Percentiles rank a stretch among this genome's conserved stretches.
These are phyloP conservation scores for Dispira parvispora DNA, from an alignment of 192 early-diverging fungal species.

Conservation along the genomic window DNA sequence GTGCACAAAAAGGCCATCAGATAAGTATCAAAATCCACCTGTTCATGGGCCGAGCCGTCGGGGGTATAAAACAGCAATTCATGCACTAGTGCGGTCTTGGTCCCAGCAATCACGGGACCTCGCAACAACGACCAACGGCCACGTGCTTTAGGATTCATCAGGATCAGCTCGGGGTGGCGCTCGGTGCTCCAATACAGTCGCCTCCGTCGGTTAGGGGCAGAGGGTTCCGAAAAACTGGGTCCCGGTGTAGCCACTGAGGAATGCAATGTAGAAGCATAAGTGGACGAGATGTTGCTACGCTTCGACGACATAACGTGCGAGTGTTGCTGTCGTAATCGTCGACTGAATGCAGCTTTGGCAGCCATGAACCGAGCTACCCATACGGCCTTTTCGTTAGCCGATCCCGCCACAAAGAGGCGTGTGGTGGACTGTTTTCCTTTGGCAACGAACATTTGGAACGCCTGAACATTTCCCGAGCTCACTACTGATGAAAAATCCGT, in stretches of 20 bases:
- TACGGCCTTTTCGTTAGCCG: slow-evolving; percentile 28
- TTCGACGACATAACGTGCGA: not conserved
- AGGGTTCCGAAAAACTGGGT: slow-evolving; percentile 14
- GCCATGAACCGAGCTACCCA: slow-evolving; percentile 34
- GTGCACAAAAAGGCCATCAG: slow-evolving; percentile 19
- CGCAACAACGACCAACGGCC: not conserved
- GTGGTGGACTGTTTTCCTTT: slow-evolving; percentile 26
- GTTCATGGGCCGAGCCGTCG: not conserved
- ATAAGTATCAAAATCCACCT: slow-evolving; percentile 12
- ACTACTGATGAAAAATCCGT: slow-evolving; percentile 32
- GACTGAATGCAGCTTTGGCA: slow-evolving; percentile 30
- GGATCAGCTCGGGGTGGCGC: slow-evolving; percentile 33
- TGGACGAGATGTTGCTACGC: slow-evolving; percentile 9
- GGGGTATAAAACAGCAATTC: slow-evolving; percentile 40
- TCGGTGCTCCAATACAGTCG: slow-evolving; percentile 36
- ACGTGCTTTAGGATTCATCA: slow-evolving; percentile 7
- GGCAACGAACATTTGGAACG: slow-evolving; percentile 31
- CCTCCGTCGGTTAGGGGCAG: slow-evolving; percentile 17
- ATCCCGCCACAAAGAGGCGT: slow-evolving; percentile 35
- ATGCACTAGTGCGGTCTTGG: slow-evolving; percentile 37
- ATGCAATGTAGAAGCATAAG: slow-evolving; percentile 8
- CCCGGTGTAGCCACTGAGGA: not conserved
- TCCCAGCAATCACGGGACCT: slow-evolving; percentile 25
- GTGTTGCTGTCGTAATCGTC: slow-evolving; percentile 23
- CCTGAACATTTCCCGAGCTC: slow-evolving; percentile 27